These are phyloP conservation scores for Inonotus obliquus DNA, from an alignment of 1,284 basidiomycete species.

Conservation along the genomic window DNA sequence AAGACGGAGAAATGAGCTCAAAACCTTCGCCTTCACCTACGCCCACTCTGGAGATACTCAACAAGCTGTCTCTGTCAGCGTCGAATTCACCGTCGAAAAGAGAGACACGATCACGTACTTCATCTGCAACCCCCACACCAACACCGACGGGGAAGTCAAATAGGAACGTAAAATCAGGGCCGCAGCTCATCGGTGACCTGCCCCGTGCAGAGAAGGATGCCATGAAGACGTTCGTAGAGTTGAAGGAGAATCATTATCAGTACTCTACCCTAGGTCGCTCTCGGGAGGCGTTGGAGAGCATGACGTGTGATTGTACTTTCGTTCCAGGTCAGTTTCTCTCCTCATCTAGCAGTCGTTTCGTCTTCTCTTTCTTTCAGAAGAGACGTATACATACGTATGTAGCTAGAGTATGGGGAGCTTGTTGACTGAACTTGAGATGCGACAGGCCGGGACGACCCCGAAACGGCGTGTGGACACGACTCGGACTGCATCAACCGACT, in stretches of 20 bases:
- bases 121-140: constrained; percentile 21
- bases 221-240: constrained; percentile 67
- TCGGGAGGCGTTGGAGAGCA: constrained; percentile 85
- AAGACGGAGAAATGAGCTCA: not conserved
- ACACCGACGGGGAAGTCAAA: constrained; percentile 20
- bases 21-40: constrained; percentile 5
- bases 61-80: not conserved
- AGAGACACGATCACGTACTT: constrained; percentile 12
- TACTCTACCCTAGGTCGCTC: constrained; percentile 83
- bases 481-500: constrained; percentile 97
- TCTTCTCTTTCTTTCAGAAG: constrained; percentile 13
- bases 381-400: constrained; percentile 11
- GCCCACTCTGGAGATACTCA: not conserved
- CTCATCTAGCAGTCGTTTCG: constrained; percentile 22
- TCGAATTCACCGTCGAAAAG: not conserved
- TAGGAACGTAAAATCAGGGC: constrained; percentile 27
- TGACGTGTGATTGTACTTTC: constrained; percentile 89
- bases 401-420: constrained; percentile 1
- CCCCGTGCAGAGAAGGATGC: constrained; percentile 75
- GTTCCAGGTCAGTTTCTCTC: constrained; percentile 64
- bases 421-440: constrained; percentile 20
- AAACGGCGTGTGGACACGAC: constrained; percentile 78
- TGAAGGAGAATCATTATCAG: constrained; percentile 83
- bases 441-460: constrained; percentile 51
- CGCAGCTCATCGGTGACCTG: constrained; percentile 75